Percentiles rank a stretch among this genome's conserved stretches.
Conservation (phyloP, 192 early-diverging fungal species). For the Linnemannia zychae region DNA sequence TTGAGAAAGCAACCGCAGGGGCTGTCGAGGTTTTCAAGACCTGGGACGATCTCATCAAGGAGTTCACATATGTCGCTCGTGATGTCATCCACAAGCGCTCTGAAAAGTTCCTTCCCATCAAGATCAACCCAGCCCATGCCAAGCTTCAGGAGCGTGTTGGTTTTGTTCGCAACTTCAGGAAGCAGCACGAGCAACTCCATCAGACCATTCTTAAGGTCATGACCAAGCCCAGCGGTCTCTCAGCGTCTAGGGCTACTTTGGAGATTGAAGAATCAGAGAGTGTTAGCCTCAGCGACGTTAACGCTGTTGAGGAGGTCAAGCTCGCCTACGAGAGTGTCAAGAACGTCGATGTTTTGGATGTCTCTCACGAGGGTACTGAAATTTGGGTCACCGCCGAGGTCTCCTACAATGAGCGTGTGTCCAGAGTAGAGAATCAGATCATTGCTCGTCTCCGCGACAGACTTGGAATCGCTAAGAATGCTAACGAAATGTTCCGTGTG, state of each 20-base stretch:
- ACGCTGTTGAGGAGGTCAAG: conserved; percentile 91
- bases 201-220: conserved; percentile 96
- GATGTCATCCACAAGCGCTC: conserved; percentile 92
- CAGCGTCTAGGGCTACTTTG: conserved; percentile 36
- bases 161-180: conserved; percentile 93
- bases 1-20: conserved; percentile 86
- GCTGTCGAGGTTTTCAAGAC: conserved; percentile 90
- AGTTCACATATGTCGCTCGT: conserved; percentile 95
- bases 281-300: conserved; percentile 71
- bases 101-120: conserved; percentile 97
- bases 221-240: conserved; percentile 67
- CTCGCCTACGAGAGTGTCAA: conserved; percentile 93
- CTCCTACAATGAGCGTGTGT: conserved; percentile 94
- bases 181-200: conserved; percentile 98
- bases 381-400: conserved; percentile 93
- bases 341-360: conserved; percentile 95
- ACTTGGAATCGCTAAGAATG: conserved; percentile 95
- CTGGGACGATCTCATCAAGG: conserved; percentile 97
- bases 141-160: conserved; percentile 94
- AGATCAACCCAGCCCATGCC: conserved; percentile 91
- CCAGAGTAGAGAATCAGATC: conserved; percentile 97
- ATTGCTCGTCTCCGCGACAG: conserved; percentile 91
- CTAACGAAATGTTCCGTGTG: conserved; percentile 99
- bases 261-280: conserved; percentile 66
- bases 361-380: conserved; percentile 93